Percentiles rank a stretch among this genome's conserved stretches.
Evolutionary conservation across 2,329 filamentous ascomycete species (phyloP).

Genomic region (Colletotrichum magnum): DNA sequence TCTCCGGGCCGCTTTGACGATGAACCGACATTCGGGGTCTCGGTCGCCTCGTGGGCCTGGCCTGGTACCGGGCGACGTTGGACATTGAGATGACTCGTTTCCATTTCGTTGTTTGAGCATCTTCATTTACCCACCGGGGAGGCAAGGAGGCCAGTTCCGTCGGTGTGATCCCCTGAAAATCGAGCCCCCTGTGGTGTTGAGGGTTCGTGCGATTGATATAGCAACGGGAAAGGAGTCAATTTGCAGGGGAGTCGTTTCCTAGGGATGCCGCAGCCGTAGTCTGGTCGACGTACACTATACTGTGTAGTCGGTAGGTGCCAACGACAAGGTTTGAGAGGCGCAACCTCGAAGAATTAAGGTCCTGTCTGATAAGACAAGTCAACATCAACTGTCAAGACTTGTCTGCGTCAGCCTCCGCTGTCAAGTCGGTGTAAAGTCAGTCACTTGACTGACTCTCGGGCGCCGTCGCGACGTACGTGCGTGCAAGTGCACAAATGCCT

Average conservation of each 20-base stretch:
- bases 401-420: constrained; percentile 20
- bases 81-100: constrained; percentile 23
- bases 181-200: constrained; percentile 26
- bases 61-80: constrained; percentile 24
- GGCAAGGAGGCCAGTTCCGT: neutral
- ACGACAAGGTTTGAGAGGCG: constrained; percentile 28
- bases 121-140: constrained; percentile 11
- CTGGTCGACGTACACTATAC: neutral
- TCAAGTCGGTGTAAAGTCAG: constrained; percentile 15
- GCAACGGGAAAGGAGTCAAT: constrained; percentile 37
- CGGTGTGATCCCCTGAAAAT: constrained; percentile 8
- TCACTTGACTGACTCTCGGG: constrained; percentile 7
- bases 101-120: constrained; percentile 26
- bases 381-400: constrained; percentile 9
- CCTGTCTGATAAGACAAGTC: constrained; percentile 16
- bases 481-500: constrained; percentile 27
- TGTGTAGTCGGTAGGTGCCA: neutral
- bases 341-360: constrained; percentile 6
- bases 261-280: constrained; percentile 7
- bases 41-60: constrained; percentile 28
- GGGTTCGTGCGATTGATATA: constrained; percentile 40
- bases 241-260: constrained; percentile 9
- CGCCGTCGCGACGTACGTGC: constrained; percentile 20
- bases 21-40: constrained; percentile 27
- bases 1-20: constrained; percentile 34